Percentiles rank a stretch among this genome's conserved stretches.
phyloP scores from a whole-genome alignment of 176 grass and related monocot species.

The Cymbopogon citratus region DNA sequence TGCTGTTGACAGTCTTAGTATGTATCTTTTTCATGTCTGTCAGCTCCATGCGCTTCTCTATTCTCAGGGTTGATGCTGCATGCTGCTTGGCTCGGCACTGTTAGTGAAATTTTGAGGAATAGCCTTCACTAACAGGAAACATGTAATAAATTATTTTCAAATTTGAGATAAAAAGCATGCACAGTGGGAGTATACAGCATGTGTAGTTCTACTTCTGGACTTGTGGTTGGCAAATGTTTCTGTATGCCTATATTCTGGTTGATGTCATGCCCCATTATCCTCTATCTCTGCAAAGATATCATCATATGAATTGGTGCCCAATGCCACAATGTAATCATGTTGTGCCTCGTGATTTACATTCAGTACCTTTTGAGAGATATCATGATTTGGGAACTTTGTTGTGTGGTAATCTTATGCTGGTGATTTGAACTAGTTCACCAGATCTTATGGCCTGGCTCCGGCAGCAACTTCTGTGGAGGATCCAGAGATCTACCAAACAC shows the following conservation, averaged over 20 bases:
- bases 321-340: not conserved
- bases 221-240: not conserved
- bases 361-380: not conserved
- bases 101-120: not conserved
- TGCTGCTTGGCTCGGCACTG: not conserved
- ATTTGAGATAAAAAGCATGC: not conserved
- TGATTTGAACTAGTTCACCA: not conserved
- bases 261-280: not conserved
- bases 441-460: too few relatives aligned
- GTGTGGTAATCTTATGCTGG: not conserved
- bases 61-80: not conserved
- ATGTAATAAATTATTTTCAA: constrained; percentile 12
- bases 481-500: too few relatives aligned
- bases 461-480: too few relatives aligned
- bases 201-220: not conserved
- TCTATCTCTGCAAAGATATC: not conserved
- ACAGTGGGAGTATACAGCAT: not conserved
- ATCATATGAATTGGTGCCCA: not conserved
- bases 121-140: constrained; percentile 12
- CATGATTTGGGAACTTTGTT: not conserved
- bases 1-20: not conserved
- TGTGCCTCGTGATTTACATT: not conserved
- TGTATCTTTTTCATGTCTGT: not conserved
- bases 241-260: not conserved
- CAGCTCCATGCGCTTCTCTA: not conserved